A percentile compares a stretch with the other conserved stretches of the same genome.
These are phyloP conservation scores for Chaetomidium leptoderma DNA, from an alignment of 495 filamentous ascomycete genomes.

Conservation along the genomic window DNA sequence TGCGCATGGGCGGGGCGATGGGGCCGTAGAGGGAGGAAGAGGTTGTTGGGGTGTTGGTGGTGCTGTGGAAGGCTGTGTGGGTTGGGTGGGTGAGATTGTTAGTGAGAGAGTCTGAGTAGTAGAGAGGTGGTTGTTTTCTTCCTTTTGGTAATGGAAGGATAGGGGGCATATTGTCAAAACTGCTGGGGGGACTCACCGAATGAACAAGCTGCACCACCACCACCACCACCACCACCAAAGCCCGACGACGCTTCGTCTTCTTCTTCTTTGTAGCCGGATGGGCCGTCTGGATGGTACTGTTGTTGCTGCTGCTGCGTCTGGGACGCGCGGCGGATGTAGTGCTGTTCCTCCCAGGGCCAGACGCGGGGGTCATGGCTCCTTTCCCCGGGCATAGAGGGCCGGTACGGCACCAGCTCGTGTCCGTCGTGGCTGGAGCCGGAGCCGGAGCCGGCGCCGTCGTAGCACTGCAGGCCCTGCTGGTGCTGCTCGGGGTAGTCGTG, in stretches of 20 bases:
- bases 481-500: neutral
- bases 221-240: no score
- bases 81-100: no score
- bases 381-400: no score
- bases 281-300: no score
- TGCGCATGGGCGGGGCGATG: slow-evolving; percentile 1
- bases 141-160: no score
- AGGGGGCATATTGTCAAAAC: no score
- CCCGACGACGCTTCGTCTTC: no score
- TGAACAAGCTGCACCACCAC: neutral
- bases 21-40: slow-evolving; percentile 11
- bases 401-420: neutral
- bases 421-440: neutral
- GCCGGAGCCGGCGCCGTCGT: neutral
- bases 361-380: neutral
- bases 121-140: no score
- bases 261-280: no score
- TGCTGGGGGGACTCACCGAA: neutral
- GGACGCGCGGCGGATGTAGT: neutral
- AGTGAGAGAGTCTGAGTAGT: no score
- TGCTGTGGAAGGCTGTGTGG: neutral
- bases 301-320: neutral
- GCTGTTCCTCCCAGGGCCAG: slow-evolving; percentile 7
- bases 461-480: neutral
- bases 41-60: neutral